Evolutionary conservation across 2,329 filamentous ascomycete species (phyloP), one percentile per base, ranked within the genome.

Genomic region (Endoconidiophora polonica): DNA sequence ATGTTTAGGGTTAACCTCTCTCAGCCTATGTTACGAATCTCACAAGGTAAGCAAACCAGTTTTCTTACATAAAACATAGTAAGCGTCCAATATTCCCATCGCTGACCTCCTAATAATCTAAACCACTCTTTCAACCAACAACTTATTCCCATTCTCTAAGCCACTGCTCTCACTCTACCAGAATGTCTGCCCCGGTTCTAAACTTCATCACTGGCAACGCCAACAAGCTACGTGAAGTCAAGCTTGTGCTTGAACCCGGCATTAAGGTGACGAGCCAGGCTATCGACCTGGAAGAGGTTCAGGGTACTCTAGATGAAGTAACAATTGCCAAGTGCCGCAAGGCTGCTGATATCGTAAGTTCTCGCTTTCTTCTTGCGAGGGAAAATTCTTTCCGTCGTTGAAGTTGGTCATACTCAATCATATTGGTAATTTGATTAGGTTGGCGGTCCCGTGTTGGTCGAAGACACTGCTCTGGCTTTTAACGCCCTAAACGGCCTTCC

Each of bases 121-220:
- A 18, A 18, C 16, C 16, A 2, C 41, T 7, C 41, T 23, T 44
- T 22, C 22, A 36, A 48, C 18, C 18, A 42, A 9, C 12, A 33
- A 5, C 7, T 3, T 9, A 33, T 5, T 33, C 7, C 5, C 26
- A 10, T 33, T 10, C 12, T 18, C 16, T 2, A 18, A 18, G 16
- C 16, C 14, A n/a, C 22, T 7, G 9, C 18, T 12, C 14, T n/a
- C 5, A 36, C 16, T 18, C n/a, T 37, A 12, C 41, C 33, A 52
- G 54, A 48, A 73, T 73, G 68, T 10, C 44, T 22, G 63, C 67
- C 45, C 61, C 62, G 3, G 59, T 63, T 4, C 65, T 98, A 56
- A 88, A 93, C 66, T 98, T 98, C 70, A 94, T 98, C 62, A 96
- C 90, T 2, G 84, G 90, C 65, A 98, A 98, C 67, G 79, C 81